These are phyloP conservation scores for bread wheat (Triticum aestivum) DNA, from an alignment of 176 grass and related monocot species.

Conservation along the genomic window DNA sequence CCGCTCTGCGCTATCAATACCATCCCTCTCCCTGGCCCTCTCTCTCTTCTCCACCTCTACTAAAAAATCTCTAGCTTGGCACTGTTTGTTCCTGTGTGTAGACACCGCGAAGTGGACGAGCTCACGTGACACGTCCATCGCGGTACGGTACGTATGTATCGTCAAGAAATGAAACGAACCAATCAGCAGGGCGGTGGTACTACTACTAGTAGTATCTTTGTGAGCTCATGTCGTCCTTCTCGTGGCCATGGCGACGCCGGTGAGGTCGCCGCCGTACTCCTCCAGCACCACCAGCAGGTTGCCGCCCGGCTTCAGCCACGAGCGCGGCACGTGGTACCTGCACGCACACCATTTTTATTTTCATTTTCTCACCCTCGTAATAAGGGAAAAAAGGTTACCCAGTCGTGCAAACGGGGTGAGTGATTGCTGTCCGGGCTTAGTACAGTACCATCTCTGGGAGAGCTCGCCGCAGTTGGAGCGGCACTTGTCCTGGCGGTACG, in stretches of 20 bases:
- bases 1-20: slow-evolving; percentile 22
- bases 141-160: no score
- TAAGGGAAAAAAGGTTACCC: not conserved
- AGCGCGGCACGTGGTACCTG: slow-evolving; percentile 85
- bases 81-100: no score
- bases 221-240: slow-evolving; percentile 33
- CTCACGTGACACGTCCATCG: no score
- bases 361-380: not conserved
- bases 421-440: no score
- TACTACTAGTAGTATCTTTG: no score
- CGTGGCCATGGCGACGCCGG: slow-evolving; percentile 48
- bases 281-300: slow-evolving; percentile 75
- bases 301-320: slow-evolving; percentile 67
- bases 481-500: slow-evolving; percentile 65
- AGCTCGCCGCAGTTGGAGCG: slow-evolving; percentile 63
- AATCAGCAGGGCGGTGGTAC: not conserved
- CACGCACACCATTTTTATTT: not conserved
- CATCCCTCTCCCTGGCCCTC: not conserved
- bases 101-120: no score
- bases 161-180: not conserved
- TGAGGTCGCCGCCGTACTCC: slow-evolving; percentile 65
- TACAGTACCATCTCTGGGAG: slow-evolving; percentile 62
- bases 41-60: not conserved
- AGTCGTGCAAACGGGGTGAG: not conserved
- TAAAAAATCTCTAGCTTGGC: not conserved